phyloP scores from a whole-genome alignment of 805 yeast species.

The Komagataella mondaviorum region DNA sequence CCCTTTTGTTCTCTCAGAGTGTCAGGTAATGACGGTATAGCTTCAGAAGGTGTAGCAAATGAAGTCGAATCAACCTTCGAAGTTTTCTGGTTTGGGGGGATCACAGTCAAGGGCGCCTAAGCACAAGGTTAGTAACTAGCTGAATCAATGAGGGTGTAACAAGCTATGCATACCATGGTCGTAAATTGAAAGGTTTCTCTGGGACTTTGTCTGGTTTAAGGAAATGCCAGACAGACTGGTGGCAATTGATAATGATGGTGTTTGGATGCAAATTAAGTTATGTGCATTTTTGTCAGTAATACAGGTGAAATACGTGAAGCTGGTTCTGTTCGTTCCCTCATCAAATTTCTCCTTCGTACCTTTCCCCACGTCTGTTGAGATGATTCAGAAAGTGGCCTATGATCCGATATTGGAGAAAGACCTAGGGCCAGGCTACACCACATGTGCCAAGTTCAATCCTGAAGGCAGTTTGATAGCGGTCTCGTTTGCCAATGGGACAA shows the following conservation, averaged over 20 bases:
- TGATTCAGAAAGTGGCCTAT: not conserved
- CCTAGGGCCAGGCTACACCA: not conserved
- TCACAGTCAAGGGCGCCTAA: constrained; percentile 23
- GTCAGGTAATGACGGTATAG: constrained; percentile 62
- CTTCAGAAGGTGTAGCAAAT: constrained; percentile 42
- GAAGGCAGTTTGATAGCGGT: not conserved
- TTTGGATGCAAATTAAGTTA: not conserved
- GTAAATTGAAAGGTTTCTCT: not conserved
- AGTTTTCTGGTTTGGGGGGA: constrained; percentile 36
- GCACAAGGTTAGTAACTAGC: not conserved
- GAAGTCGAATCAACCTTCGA: constrained; percentile 35
- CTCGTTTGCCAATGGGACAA: constrained; percentile 13
- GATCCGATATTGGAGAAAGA: not conserved
- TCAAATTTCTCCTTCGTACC: not conserved
- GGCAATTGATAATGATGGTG: not conserved
- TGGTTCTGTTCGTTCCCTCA: too few relatives aligned
- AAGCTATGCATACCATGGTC: not conserved
- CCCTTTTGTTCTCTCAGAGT: constrained; percentile 54
- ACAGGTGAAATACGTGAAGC: not conserved
- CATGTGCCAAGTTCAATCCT: not conserved
- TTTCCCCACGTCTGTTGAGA: not conserved
- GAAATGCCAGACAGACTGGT: not conserved
- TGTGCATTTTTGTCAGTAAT: too few relatives aligned
- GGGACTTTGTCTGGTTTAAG: not conserved
- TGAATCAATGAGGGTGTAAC: not conserved